Evolutionary conservation across 176 grass and related monocot genomes (phyloP), one percentile per base, ranked within the genome.

Genomic region (Zoysia japonica): DNA sequence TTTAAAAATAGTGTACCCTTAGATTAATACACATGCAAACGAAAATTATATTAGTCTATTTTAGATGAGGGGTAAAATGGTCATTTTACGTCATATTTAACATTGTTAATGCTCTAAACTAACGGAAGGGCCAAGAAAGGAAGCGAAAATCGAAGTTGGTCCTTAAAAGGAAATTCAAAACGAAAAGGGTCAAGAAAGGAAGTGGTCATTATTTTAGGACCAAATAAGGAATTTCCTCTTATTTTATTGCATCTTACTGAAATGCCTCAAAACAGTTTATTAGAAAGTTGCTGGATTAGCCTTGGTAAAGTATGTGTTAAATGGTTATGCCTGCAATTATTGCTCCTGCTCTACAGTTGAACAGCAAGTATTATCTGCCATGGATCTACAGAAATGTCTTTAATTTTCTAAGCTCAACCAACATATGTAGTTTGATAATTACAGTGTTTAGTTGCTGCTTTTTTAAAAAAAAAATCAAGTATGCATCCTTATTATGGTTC

Each of bases 371-470:
- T 61, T 3, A 46, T 12, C 6, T 61, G 37, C 11, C 5, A 17
- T 61, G 45, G 19, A 28, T 59, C 17, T 20, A 2, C 63, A 5
- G 45, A 37, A 75, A 48, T 15, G 37, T 76, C 3, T 3, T 5
- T 44, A n/a, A 75, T 39, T 35, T 38, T 61, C 9, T 1, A 5
- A 37, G 14, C 4, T 53, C 11, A 12, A 65, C 59, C 4, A 11
- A 15, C 12, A 73, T 77, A 8, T 84, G 9, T 42, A 60, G 37
- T 49, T 47, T 61, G 46, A 70, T 5, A 84, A 16, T 47, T 41
- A 63, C 35, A 53, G 16, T 13, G 13, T 38, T 78, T 61, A 35
- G 1, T 48, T 78, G 42, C 2, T n/a, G 3, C 75, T 74, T 79
- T 63, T 73, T 63, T 68, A 51, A 53, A 7, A 45, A 51, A 53